Evolutionary conservation across 257 asterid species (phyloP), one percentile per base, ranked within the genome.

Genomic region (Jasminum sambac): DNA sequence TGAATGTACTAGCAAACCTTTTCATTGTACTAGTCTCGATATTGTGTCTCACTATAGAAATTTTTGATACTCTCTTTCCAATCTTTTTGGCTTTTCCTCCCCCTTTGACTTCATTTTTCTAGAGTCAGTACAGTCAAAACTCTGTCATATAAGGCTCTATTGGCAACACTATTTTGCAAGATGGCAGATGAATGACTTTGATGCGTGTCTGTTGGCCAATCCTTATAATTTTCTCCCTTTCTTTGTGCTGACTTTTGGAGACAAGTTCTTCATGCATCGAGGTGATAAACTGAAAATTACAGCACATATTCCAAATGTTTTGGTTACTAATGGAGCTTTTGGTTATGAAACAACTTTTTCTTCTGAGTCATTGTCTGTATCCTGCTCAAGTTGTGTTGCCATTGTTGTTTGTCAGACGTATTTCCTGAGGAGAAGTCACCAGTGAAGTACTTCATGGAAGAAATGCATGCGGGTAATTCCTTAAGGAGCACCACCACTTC

Each of bases 381-480:
- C 76, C 63, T 78, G 59, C 72, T 46, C 62, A 34, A 58, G 64
- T 66, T 68, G 36, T 72, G 64, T 24, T 50, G 57, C 50, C 75
- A 17, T 72, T 69, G 37, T 77, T 72, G 63, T 59, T 46, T 69
- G 43, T 12, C 84, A 91, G 98, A 77, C 68, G 68, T 84, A 55
- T 77, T 74, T 72, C 88, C 88, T 30, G 72, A 76, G 82, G 98
- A 85, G 79, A 88, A 72, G 74, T 91, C 97, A 46, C 99, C 98
- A n/a, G 58, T 87, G 79, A 87, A 80, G 74, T 90, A 84, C 85
- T 95, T 91, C 80, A 77, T 85, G 90, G 99, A 91, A 71, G 97
- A 91, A 80, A 78, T 95, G 88, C 70, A 85, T 74, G 92, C 91
- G 67, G 98, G 98, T 66, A 86, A 92, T 83, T 89, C 98, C 74